These are phyloP conservation scores for Rhynchospora tenuis DNA, from an alignment of 176 grass and related monocot species.

Conservation along the genomic window DNA sequence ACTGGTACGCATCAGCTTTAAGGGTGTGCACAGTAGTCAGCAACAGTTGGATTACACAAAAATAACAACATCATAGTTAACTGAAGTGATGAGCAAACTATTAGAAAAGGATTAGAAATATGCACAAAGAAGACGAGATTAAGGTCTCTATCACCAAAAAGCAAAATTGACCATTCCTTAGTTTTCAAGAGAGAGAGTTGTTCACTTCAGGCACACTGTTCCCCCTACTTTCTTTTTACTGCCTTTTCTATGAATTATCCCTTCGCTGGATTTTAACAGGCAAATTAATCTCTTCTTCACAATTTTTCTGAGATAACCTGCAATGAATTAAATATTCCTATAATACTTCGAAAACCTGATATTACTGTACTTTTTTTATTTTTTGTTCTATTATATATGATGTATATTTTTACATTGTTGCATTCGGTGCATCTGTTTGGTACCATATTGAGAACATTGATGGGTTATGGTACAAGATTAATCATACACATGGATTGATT, in stretches of 20 bases:
- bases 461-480: conserved; percentile 3
- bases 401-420: not conserved
- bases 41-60: not conserved
- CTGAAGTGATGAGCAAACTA: not conserved
- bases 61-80: conserved; percentile 1
- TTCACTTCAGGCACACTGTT: conserved; percentile 3
- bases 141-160: conserved; percentile 11
- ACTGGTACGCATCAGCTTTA: not conserved
- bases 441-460: not conserved
- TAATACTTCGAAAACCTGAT: not conserved
- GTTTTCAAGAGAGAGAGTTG: not conserved
- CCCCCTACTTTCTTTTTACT: not conserved
- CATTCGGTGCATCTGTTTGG: conserved; percentile 1
- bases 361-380: not conserved
- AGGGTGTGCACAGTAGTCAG: not conserved
- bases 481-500: conserved; percentile 2
- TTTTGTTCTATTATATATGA: not conserved
- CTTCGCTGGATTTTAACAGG: not conserved
- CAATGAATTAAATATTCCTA: not conserved
- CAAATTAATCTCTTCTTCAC: not conserved
- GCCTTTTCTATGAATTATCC: not conserved
- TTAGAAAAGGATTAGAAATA: not conserved
- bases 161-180: not conserved
- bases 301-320: not conserved
- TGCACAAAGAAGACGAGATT: not conserved